Evolutionary conservation across 805 yeast genomes (phyloP).

Genomic region (Groenewaldozyma tartarivorans): DNA sequence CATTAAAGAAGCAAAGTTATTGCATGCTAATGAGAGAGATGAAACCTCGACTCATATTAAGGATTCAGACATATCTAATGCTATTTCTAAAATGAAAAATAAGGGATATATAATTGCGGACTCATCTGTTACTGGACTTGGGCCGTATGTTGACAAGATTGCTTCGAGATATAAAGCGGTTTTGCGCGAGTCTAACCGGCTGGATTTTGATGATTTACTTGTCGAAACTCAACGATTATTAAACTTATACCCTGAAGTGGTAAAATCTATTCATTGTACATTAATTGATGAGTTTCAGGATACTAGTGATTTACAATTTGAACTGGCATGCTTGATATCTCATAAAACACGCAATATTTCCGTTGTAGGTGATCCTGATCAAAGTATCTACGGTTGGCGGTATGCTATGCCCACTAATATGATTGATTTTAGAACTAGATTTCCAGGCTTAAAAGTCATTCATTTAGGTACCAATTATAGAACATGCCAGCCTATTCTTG

Average conservation of each 20-base stretch:
- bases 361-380: constrained; percentile 95
- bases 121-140: not conserved
- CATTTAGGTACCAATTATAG: constrained; percentile 66
- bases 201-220: constrained; percentile 83
- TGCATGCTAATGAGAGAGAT: not conserved
- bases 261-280: constrained; percentile 52
- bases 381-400: constrained; percentile 83
- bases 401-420: constrained; percentile 69
- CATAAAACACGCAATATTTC: constrained; percentile 39
- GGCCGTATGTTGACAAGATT: constrained; percentile 3
- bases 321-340: constrained; percentile 49
- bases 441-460: constrained; percentile 28
- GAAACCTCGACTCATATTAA: not conserved
- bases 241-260: constrained; percentile 32
- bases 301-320: constrained; percentile 69
- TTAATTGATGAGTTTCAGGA: constrained; percentile 94
- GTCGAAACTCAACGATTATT: constrained; percentile 46
- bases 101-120: not conserved
- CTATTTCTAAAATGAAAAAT: constrained; percentile 4
- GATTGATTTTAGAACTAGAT: constrained; percentile 37
- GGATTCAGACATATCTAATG: not conserved
- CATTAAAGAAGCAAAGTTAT: not conserved
- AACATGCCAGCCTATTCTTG: constrained; percentile 59
- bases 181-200: constrained; percentile 32
- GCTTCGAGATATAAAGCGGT: constrained; percentile 37